Evolutionary conservation across 768 basidiomycete genomes (phyloP), one percentile per base, ranked within the genome.

Genomic region (Harrya chromipes): DNA sequence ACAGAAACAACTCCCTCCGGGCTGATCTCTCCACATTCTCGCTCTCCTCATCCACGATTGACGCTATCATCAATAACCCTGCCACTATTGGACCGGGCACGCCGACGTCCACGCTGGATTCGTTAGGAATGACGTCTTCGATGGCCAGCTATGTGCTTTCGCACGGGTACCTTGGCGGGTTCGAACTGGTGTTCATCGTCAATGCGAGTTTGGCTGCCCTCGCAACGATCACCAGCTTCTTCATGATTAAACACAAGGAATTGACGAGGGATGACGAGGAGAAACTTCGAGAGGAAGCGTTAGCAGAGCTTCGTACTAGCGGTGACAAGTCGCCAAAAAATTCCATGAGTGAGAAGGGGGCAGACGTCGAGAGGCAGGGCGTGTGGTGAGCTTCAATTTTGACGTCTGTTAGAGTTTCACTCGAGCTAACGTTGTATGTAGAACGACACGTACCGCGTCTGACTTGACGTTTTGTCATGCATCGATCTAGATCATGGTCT

Each of bases 241-340:
- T 80, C 40, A 77, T 87, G 73, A 83, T 85, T 57, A 78, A 78
- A 50, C 79, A 83, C 54, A 76, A 79, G 48, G 77, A 84, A 24
- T 67, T 88, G 33, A 78, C 74, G 29, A 67, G 83, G 33, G 75
- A 63, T 2, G 85, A 85, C 59, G 82, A 84, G 29, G 75, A 73
- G 16, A 59, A 66, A 47, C 66, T 81, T n/a, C 72, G 71, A 50
- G 72, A 73, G 31, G 65, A 72, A 44, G 75, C 73, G 12, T 64
- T 61, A 50, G 40, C 42, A 9, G 40, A 43, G 11, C 47, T 58
- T 35, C 23, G 23, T n/a, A 16, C 14, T 9, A 8, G 23, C 17
- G 17, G 19, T 0, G 37, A 8, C 11, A 27, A 44, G 45, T 29
- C 23, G 27, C 11, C 33, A 33, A n/a, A 39, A 16, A 6, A 6